Conservation (phyloP, 352 stramenopile species). For the Globisporangium perplexum region DNA sequence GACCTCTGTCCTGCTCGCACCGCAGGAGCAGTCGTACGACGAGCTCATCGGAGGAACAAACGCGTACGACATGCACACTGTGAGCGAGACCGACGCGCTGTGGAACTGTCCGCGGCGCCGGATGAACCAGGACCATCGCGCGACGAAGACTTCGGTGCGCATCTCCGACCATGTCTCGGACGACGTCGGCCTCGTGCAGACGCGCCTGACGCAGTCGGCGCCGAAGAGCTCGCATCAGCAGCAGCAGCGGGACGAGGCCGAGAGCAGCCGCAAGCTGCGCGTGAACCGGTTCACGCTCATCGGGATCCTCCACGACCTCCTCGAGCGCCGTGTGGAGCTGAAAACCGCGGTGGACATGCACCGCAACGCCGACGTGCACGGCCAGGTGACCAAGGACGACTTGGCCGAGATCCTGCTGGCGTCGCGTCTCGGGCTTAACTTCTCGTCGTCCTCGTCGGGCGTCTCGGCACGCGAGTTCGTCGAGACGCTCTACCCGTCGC, state of each 20-base stretch:
- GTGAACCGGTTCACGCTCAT: constrained; percentile 31
- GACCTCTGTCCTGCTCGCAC: constrained; percentile 56
- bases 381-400: constrained; percentile 51
- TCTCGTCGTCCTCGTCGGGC: constrained; percentile 22
- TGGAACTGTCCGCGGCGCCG: constrained; percentile 62
- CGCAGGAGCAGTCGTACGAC: constrained; percentile 33
- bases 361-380: constrained; percentile 44
- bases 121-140: constrained; percentile 56
- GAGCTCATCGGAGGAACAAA: constrained; percentile 15
- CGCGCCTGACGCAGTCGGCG: constrained; percentile 7
- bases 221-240: constrained; percentile 7
- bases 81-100: constrained; percentile 38
- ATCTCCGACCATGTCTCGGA: constrained; percentile 39
- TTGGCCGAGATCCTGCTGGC: constrained; percentile 61
- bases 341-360: constrained; percentile 71
- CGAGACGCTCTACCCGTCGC: constrained; percentile 46
- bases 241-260: background rate
- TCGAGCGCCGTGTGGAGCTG: constrained; percentile 61
- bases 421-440: constrained; percentile 54
- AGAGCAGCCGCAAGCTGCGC: constrained; percentile 16
- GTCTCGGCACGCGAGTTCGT: constrained; percentile 55
- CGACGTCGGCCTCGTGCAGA: constrained; percentile 10
- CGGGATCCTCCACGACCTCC: constrained; percentile 56
- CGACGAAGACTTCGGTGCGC: constrained; percentile 47
- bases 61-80: constrained; percentile 32